Evolutionary conservation across 768 basidiomycete species (phyloP), one percentile per base, ranked within the genome.

Genomic region (Auricularia sp.): DNA sequence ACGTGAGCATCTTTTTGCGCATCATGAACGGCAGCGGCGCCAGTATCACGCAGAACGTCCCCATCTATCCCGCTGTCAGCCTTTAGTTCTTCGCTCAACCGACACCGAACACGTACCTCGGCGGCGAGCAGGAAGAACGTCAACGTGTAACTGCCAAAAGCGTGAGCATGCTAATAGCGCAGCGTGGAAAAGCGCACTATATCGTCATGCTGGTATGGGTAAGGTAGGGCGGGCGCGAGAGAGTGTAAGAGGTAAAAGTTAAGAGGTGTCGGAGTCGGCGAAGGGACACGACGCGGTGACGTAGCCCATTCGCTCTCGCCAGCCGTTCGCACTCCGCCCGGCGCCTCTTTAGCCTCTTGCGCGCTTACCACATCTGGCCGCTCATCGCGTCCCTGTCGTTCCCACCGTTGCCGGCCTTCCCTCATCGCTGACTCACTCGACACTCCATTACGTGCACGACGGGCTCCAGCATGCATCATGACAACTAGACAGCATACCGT

Each of bases 1-100:
- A 92, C 24, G 75, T 77, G 69, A 96, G 92, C 61, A 95, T 73
- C 0, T 72, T 71, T 79, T 89, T 88, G 72, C 84, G 84, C 67
- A 92, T 68, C 5, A 78, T 74, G 75, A 91, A 88, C 1, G 94
- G 94, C n/a, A 96, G 80, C 2, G 94, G 94, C 8, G 86, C 79
- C 63, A 95, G 90, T 67, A 97, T 83, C 68, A 90, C 51, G 70
- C 88, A 90, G 79, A 95, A 95, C 47, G 92, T 90, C 66, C 76
- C 80, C 90, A 93, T 92, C 83, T 88, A 39, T 45, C 8, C 16
- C 47, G 11, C 18, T 18, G 11, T 11, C 11, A 18, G 11, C 39
- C 39, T 7, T 42, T 14, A 5, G 47, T 18, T 6, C 8, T 8
- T 1, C 47, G 47, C 6, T 6, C 47, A 18, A 18, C 11, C 47